Conservation (phyloP, 192 early-diverging fungal species). For the Kappamyces sp. region DNA sequence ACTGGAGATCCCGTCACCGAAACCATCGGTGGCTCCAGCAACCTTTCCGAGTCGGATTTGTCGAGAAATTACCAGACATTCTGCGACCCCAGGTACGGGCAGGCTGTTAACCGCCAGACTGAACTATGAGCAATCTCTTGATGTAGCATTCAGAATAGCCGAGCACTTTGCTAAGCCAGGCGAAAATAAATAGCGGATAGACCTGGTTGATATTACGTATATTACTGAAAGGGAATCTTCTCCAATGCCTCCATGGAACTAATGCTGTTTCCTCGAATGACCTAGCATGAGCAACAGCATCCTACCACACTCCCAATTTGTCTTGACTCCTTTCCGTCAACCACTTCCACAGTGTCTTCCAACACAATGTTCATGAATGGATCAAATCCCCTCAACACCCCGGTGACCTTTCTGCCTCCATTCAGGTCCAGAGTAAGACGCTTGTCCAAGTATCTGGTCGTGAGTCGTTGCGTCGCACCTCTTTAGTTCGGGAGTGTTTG, state of each 20-base stretch:
- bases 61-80: slow-evolving; percentile 88
- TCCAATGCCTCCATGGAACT: slow-evolving; percentile 51
- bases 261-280: slow-evolving; percentile 55
- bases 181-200: slow-evolving; percentile 24
- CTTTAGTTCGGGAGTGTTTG: slow-evolving; percentile 18
- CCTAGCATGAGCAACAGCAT: slow-evolving; percentile 25
- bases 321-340: slow-evolving; percentile 58
- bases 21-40: slow-evolving; percentile 96
- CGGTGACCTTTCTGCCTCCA: slow-evolving; percentile 83
- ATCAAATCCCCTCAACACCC: slow-evolving; percentile 94
- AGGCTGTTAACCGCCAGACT: slow-evolving; percentile 36
- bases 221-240: slow-evolving; percentile 22
- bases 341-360: slow-evolving; percentile 83
- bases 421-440: slow-evolving; percentile 85
- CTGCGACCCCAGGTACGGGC: slow-evolving; percentile 79
- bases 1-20: slow-evolving; percentile 96
- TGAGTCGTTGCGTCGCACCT: neutral
- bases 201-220: slow-evolving; percentile 20
- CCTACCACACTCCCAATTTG: slow-evolving; percentile 83
- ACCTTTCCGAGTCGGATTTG: slow-evolving; percentile 75
- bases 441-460: slow-evolving; percentile 86
- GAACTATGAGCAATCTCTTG: slow-evolving; percentile 96
- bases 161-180: slow-evolving; percentile 59
- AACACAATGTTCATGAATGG: slow-evolving; percentile 99
- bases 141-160: slow-evolving; percentile 94